Base-by-base conservation (phyloP, 306 rosid genomes). In the Pyrus pyrifolia region DNA sequence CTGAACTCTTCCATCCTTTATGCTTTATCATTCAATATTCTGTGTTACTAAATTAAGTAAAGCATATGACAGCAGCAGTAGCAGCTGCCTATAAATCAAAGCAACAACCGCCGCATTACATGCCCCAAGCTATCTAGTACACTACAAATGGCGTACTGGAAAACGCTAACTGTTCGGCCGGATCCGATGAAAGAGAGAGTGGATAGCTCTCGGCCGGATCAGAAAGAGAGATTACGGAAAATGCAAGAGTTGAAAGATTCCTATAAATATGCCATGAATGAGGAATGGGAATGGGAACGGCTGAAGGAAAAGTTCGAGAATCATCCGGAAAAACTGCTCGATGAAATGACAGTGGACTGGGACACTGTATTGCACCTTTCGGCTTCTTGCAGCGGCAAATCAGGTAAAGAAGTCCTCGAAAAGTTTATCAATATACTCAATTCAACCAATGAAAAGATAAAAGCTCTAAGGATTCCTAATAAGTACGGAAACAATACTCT, bases 321-420 rank as follows among this genome's bases (percentile, higher is more conserved):
- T 1, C 1, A 63, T 29, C 42, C 22, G 1, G 2, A 0, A 9
- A 1, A 7, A 15, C 1, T 30, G 42, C 18, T 1, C 3, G 0
- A 2, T 6, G 12, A n/a, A 6, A 15, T 78, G 46, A 64, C 78
- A 4, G 23, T 75, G 46, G 5, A 21, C 3, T 18, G 17, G 1
- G 78, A 83, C 78, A 79, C 62, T 46, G 78, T 60, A 7, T 19
- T 75, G 21, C 83, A 75, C 49, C 11, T 83, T 30, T 74, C 42
- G 1, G 70, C 57, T 71, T 33, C 69, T 5, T 19, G 1, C 71
- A 30, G n/a, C 45, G 6, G 55, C 14, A 15, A 29, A 27, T 30
- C 22, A 6, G 69, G 25, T 3, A 4, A 17, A 65, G 8, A 11
- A 0, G 14, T 65, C 6, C 27, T 65, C 11, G 27, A 65, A 10